Evolutionary conservation across 208 protist genomes (phyloP).

Genomic region (Spongospora subterranea): DNA sequence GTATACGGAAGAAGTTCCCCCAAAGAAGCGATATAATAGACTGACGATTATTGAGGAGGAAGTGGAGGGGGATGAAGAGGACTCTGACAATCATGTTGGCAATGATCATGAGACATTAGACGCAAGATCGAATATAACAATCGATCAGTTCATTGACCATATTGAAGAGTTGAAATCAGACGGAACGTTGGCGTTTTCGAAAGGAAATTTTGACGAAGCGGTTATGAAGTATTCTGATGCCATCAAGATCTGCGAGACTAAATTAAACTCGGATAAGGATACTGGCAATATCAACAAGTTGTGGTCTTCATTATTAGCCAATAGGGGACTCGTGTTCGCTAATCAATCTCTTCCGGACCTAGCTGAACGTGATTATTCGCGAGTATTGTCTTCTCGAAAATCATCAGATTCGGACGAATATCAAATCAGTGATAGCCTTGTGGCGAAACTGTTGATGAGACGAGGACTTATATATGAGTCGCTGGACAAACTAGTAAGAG

Average conservation of each 20-base stretch:
- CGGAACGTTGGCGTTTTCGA: background rate
- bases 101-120: no score
- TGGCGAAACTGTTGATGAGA: background rate
- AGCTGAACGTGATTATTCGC: background rate
- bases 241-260: background rate
- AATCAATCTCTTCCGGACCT: background rate
- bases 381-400: no score
- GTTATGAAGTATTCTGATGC: background rate
- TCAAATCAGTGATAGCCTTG: background rate
- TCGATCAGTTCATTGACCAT: background rate
- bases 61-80: background rate
- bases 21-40: background rate
- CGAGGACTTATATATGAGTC: background rate
- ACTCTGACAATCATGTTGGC: no score
- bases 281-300: background rate
- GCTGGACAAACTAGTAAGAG: background rate
- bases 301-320: background rate
- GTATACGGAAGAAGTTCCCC: background rate
- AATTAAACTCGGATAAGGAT: background rate
- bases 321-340: background rate
- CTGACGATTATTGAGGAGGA: slow-evolving; percentile 34
- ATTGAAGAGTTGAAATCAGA: background rate
- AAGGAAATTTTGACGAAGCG: background rate
- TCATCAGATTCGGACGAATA: no score
- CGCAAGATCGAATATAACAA: no score